Evolutionary conservation across 164 flowering plant genomes (phyloP), one percentile per base, ranked within the genome.

Genomic region (Berberis thunbergii): DNA sequence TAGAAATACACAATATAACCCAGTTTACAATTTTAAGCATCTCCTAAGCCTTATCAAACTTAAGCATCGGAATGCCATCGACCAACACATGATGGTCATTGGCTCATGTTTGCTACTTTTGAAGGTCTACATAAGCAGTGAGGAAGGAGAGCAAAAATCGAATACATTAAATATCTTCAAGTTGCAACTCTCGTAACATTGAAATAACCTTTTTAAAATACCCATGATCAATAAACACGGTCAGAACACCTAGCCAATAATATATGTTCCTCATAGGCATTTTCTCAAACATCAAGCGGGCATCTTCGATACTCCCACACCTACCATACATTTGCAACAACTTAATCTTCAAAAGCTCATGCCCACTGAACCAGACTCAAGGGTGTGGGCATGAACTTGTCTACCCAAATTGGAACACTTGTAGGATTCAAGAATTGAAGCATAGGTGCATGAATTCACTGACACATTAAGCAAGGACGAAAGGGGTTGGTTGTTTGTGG

Each of bases 211-310:
- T 26, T 60, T 82, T 78, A 64, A 72, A 82, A 40, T 68, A 63
- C 54, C 78, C 87, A 64, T 71, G 62, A 45, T 76, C 81, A n/a
- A 74, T 57, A 72, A 61, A 72, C 45, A 75, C 78, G 38, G 71
- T 64, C 7, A 88, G 64, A 62, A 81, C 65, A 41, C 86, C 91
- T 0, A 69, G 72, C 87, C 88, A 89, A 43, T 90, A 75, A 59
- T 86, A 74, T 62, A 89, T 66, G 65, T 81, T 85, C 74, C 84
- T 83, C 0, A 52, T 65, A 9, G 75, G 74, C 89, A 86, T 85
- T 82, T 70, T 76, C 2, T 86, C 87, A 58, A 89, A 89, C 85
- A 26, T 0, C 26, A 26, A 44, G 2, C 1, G 9, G 42, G 88
- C 84, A 59, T 26, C 26, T 26, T 26, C 26, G 26, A 26, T 26